phyloP scores from a whole-genome alignment of 2,329 filamentous ascomycete genomes.

The Ambrosiella xylebori region DNA sequence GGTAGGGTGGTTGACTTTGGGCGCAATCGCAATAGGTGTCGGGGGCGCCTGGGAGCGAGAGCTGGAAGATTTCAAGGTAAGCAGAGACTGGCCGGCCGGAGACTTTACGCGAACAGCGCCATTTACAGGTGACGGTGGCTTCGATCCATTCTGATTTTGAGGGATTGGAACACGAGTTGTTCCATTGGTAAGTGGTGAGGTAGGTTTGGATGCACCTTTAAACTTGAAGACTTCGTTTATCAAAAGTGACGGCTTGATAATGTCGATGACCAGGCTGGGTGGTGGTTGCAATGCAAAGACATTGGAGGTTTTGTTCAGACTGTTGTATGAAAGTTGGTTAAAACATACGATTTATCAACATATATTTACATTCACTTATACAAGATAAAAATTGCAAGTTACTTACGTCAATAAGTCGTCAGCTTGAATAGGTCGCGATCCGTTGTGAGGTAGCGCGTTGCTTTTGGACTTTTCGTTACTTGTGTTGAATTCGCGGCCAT shows the following conservation, averaged over 20 bases:
- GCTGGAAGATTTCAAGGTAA: neutral
- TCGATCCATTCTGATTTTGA: neutral
- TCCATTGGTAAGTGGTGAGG: neutral
- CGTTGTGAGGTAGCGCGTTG: conserved; percentile 13
- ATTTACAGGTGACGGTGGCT: neutral
- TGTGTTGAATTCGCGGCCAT: conserved; percentile 12
- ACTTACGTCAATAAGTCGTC: conserved; percentile 13
- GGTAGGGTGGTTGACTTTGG: neutral
- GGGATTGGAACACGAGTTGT: neutral
- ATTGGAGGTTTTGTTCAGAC: conserved; percentile 10
- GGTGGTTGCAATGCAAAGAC: conserved; percentile 11
- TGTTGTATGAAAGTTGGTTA: neutral
- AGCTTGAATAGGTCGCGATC: conserved; percentile 12
- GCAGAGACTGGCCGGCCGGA: neutral
- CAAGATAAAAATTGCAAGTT: neutral
- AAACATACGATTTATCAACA: neutral
- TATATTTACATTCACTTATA: neutral
- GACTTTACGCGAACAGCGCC: neutral
- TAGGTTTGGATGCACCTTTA: neutral
- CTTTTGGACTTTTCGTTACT: conserved; percentile 10
- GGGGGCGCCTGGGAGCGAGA: too few species aligned
- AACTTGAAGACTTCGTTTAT: conserved; percentile 10
- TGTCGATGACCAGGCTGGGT: conserved; percentile 11
- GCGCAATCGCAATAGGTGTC: neutral
- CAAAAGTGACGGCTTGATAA: conserved; percentile 7